Evolutionary conservation across 1,284 basidiomycete species (phyloP).

Genomic region (Coniophora puteana): DNA sequence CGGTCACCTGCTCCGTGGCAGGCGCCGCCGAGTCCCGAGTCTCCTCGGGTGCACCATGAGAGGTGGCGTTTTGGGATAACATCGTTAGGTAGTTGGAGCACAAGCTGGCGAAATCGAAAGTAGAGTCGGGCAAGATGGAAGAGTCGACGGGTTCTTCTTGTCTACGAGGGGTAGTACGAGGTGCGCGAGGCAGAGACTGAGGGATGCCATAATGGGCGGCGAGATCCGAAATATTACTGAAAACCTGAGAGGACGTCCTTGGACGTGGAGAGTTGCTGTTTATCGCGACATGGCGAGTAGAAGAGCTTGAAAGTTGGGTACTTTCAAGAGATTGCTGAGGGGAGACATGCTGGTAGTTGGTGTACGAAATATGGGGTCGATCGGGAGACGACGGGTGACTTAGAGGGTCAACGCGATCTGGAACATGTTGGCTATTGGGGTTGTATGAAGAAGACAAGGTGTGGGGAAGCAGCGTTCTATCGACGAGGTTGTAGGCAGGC

Average conservation of each 20-base stretch:
- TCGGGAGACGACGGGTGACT: conserved; percentile 30
- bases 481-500: conserved; percentile 24
- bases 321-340: conserved; percentile 33
- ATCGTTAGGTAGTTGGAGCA: conserved; percentile 47
- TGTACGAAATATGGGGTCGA: conserved; percentile 25
- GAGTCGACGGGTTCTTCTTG: conserved; percentile 24
- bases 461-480: conserved; percentile 28
- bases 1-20: conserved; percentile 17
- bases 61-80: conserved; percentile 36
- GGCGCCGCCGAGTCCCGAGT: conserved; percentile 11
- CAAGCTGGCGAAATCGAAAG: conserved; percentile 34
- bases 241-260: conserved; percentile 43
- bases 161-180: conserved; percentile 49
- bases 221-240: conserved; percentile 48
- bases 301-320: conserved; percentile 35
- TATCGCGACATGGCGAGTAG: conserved; percentile 44
- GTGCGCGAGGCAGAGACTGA: conserved; percentile 59
- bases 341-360: conserved; percentile 28
- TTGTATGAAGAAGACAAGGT: conserved; percentile 36
- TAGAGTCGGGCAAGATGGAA: conserved; percentile 13
- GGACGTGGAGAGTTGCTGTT: conserved; percentile 34
- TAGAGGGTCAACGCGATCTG: conserved; percentile 16
- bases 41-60: conserved; percentile 17
- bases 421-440: conserved; percentile 35
- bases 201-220: conserved; percentile 76